A percentile compares a stretch with the other conserved stretches of the same genome.
phyloP scores from a whole-genome alignment of 768 basidiomycete species.

The Mycena indigotica region DNA sequence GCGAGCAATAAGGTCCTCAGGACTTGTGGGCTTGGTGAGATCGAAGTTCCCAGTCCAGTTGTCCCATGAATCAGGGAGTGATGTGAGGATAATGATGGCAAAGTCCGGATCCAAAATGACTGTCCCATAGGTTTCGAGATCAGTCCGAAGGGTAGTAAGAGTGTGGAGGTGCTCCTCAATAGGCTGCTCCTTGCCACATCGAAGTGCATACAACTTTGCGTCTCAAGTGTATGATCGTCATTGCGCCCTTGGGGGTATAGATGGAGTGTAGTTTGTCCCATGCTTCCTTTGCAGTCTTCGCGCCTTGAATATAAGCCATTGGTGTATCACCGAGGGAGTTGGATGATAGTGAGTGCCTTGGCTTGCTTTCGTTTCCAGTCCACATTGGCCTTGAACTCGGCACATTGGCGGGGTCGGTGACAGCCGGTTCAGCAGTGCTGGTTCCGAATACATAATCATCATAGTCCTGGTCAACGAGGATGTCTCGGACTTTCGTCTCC shows the following conservation, averaged over 20 bases:
- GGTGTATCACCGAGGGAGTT: slow-evolving; percentile 17
- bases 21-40: slow-evolving; percentile 13
- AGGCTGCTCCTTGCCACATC: slow-evolving; percentile 30
- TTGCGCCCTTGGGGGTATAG: slow-evolving; percentile 29
- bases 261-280: slow-evolving; percentile 30
- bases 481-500: background rate
- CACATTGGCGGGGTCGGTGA: background rate
- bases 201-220: slow-evolving; percentile 27
- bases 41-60: slow-evolving; percentile 26
- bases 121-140: slow-evolving; percentile 20
- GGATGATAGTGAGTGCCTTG: slow-evolving; percentile 31
- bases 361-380: slow-evolving; percentile 21
- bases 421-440: background rate
- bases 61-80: slow-evolving; percentile 36
- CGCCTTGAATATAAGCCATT: slow-evolving; percentile 28
- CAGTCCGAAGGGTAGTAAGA: slow-evolving; percentile 29
- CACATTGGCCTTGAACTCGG: background rate
- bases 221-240: slow-evolving; percentile 26
- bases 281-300: slow-evolving; percentile 26
- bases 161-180: slow-evolving; percentile 34
- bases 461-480: background rate
- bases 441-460: background rate
- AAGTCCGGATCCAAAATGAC: slow-evolving; percentile 31
- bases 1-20: slow-evolving; percentile 22
- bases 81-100: slow-evolving; percentile 30